Conservation (phyloP, 768 basidiomycete species). For the Serendipita sp. region DNA sequence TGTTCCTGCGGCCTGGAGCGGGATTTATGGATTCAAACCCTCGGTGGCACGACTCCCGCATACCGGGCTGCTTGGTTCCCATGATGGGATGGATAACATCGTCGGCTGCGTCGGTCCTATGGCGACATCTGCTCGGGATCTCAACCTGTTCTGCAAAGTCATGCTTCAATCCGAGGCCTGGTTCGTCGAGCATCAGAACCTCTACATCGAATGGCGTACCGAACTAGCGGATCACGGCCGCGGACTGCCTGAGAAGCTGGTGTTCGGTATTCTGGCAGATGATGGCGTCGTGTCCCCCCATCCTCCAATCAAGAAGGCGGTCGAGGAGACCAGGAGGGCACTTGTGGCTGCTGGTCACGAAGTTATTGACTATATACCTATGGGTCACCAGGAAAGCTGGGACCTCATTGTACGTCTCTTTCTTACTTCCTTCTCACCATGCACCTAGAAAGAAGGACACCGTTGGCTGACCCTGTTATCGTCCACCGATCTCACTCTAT, state of each 20-base stretch:
- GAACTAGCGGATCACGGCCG: constrained; percentile 21
- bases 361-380: constrained; percentile 33
- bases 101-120: constrained; percentile 35
- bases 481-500: constrained; percentile 1
- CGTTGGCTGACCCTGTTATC: constrained; percentile 3
- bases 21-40: constrained; percentile 30
- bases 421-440: neutral
- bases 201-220: constrained; percentile 34
- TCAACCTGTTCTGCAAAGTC: constrained; percentile 32
- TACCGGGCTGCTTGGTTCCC: constrained; percentile 33
- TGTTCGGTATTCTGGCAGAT: constrained; percentile 34
- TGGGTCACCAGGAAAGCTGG: constrained; percentile 31
- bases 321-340: constrained; percentile 26
- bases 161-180: constrained; percentile 35
- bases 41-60: constrained; percentile 38
- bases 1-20: constrained; percentile 27
- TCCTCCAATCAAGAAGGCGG: constrained; percentile 30
- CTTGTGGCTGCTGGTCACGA: constrained; percentile 34
- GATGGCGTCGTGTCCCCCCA: constrained; percentile 36
- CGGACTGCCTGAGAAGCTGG: constrained; percentile 27
- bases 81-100: constrained; percentile 37
- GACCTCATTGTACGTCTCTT: constrained; percentile 29
- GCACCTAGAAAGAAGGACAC: neutral
- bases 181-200: constrained; percentile 30
- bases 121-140: constrained; percentile 33